Evolutionary conservation across 768 basidiomycete species (phyloP).

Genomic region (Tylopilus rubrobrunneus): DNA sequence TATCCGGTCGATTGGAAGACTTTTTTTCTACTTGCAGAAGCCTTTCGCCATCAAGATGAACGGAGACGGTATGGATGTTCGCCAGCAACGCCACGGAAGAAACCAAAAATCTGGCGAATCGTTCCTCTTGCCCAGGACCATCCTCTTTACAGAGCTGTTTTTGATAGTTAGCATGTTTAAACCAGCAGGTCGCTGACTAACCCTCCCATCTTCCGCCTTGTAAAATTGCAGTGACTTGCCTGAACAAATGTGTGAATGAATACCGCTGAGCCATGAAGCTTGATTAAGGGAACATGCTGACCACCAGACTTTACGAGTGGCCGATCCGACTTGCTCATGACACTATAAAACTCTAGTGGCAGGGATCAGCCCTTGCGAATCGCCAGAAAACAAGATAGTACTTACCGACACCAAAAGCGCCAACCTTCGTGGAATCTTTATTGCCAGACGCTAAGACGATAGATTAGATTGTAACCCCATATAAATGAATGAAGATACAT

Average conservation of each 20-base stretch:
- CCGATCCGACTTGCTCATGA: constrained; percentile 14
- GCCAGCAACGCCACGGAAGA: no score
- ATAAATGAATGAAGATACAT: background rate
- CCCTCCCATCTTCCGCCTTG: constrained; percentile 7
- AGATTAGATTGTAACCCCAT: background rate
- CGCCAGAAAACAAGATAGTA: background rate
- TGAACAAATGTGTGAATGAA: background rate
- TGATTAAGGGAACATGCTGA: background rate
- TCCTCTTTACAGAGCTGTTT: constrained; percentile 2
- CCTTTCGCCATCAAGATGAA: no score
- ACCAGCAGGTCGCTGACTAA: background rate
- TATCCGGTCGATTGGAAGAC: no score
- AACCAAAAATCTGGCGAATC: no score
- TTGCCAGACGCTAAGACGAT: constrained; percentile 10
- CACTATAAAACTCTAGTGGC: constrained; percentile 14
- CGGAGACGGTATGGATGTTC: no score
- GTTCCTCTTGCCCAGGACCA: background rate
- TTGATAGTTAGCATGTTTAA: background rate
- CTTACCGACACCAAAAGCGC: constrained; percentile 18
- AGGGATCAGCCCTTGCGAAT: background rate
- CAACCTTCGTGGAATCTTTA: constrained; percentile 9
- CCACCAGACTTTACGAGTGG: constrained; percentile 13
- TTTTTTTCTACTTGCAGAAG: no score
- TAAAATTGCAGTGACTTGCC: constrained; percentile 14
- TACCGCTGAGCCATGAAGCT: background rate